These are phyloP conservation scores for Miscanthus sacchariflorus DNA, from an alignment of 202 grass and related monocot species.

Conservation along the genomic window DNA sequence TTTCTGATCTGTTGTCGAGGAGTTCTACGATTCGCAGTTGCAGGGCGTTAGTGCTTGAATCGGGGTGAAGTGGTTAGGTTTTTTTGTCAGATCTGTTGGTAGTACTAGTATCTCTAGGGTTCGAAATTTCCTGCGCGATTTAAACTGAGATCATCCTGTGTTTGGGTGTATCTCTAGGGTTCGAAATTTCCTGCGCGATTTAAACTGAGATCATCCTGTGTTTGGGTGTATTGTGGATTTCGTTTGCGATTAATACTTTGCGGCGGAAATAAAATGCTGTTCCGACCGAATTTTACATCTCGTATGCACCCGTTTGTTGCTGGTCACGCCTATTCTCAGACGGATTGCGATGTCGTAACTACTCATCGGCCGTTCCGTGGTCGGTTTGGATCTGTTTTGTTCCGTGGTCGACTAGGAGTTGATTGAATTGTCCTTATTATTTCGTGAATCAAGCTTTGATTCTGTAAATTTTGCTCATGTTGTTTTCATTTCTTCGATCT, in stretches of 20 bases:
- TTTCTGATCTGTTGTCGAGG: not conserved
- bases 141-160: not conserved
- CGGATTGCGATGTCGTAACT: not conserved
- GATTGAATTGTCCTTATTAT: not conserved
- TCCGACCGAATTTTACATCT: not conserved
- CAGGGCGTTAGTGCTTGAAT: not conserved
- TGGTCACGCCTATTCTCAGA: not conserved
- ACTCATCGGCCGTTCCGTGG: not conserved
- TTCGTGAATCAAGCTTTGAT: not conserved
- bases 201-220: not conserved
- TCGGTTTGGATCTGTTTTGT: not conserved
- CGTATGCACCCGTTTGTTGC: not conserved
- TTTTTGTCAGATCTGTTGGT: constrained; percentile 25
- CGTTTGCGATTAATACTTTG: not conserved
- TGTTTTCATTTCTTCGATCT: not conserved
- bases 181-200: not conserved
- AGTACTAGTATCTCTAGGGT: not conserved
- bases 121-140: not conserved
- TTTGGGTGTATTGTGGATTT: not conserved
- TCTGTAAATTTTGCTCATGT: not conserved
- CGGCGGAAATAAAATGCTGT: not conserved
- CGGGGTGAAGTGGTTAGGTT: not conserved
- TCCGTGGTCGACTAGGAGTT: not conserved
- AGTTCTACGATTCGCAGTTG: not conserved
- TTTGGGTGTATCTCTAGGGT: not conserved